Percentiles rank a stretch among this genome's conserved stretches.
Evolutionary conservation across 306 rosid genomes (phyloP).

Genomic region (Casuarina glauca): DNA sequence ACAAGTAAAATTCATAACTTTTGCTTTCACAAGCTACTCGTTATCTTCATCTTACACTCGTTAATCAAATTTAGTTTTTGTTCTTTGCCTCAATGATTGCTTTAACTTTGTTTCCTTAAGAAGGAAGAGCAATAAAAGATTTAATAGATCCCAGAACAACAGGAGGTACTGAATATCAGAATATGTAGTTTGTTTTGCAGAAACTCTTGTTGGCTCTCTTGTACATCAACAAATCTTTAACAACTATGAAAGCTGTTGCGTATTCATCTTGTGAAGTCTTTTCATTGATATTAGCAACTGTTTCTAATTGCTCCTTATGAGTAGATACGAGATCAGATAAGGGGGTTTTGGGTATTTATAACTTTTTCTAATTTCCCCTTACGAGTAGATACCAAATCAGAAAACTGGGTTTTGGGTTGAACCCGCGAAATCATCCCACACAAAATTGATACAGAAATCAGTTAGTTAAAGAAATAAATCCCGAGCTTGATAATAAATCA

Average conservation of each 20-base stretch:
- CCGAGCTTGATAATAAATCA: background rate
- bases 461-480: background rate
- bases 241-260: too few relatives aligned
- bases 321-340: background rate
- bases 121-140: background rate
- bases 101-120: background rate
- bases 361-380: background rate
- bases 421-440: background rate
- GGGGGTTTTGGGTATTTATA: background rate
- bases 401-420: background rate
- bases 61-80: background rate
- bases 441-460: background rate
- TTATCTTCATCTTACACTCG: background rate
- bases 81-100: background rate
- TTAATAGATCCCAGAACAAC: background rate
- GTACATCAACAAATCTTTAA: background rate
- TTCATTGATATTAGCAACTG: background rate
- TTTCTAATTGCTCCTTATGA: background rate
- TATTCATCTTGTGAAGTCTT: background rate
- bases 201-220: background rate
- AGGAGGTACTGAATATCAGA: background rate
- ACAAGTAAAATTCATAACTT: background rate
- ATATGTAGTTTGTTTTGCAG: background rate
- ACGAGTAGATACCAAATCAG: constrained; percentile 2
- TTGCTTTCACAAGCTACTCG: background rate